Conservation (phyloP, 257 asterid species). For the Nicotiana otophora region DNA sequence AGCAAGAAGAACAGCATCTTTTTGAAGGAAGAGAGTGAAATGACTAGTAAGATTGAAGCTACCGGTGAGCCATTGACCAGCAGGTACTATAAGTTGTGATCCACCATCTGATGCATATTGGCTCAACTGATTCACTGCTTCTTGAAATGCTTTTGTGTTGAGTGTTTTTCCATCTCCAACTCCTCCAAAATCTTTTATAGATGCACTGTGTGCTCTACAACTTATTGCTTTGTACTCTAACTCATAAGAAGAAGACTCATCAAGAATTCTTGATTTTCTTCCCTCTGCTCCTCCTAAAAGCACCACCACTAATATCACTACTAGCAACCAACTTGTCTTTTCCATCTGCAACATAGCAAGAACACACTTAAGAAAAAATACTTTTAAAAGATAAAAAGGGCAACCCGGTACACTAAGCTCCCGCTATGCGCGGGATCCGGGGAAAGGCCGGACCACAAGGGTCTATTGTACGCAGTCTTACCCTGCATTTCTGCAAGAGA, state of each 20-base stretch:
- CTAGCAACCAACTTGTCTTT: conserved; percentile 4
- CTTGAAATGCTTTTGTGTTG: conserved; percentile 29
- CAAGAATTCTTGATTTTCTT: conserved; percentile 11
- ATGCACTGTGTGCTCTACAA: conserved; percentile 21
- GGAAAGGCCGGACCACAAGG: no score
- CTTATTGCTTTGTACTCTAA: conserved; percentile 19
- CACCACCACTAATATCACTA: not conserved
- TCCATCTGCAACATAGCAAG: conserved; percentile 3
- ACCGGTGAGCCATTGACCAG: conserved; percentile 30
- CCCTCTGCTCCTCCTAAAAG: not conserved
- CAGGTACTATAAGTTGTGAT: conserved; percentile 23
- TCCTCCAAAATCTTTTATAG: conserved; percentile 29
- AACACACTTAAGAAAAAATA: not conserved
- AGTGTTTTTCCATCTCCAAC: conserved; percentile 30
- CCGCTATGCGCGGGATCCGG: no score
- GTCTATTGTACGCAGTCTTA: no score
- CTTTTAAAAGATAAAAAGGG: not conserved
- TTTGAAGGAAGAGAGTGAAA: conserved; percentile 25
- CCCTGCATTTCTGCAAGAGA: no score
- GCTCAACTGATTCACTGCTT: conserved; percentile 20
- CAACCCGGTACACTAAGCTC: no score
- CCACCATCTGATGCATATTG: conserved; percentile 25
- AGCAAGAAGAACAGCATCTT: conserved; percentile 24
- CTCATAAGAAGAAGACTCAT: conserved; percentile 12
- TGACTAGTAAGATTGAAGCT: conserved; percentile 31